Evolutionary conservation across 1,284 basidiomycete species (phyloP).

Genomic region (Microbotryomycetes sp.): DNA sequence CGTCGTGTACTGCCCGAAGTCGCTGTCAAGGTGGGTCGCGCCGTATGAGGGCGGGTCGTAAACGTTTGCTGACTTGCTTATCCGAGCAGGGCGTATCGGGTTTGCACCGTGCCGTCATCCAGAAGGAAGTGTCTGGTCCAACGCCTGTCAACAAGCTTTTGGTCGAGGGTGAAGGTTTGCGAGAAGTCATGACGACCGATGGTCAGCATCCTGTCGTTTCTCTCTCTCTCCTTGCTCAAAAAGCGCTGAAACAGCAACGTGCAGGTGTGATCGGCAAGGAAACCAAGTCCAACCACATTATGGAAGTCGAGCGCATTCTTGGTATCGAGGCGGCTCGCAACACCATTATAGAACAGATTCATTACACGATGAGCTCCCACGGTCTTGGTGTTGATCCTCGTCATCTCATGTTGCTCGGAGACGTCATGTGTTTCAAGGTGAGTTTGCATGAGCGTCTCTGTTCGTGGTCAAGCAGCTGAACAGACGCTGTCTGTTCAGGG

Average conservation of each 20-base stretch:
- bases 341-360: constrained; percentile 95
- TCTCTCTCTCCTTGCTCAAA: not conserved
- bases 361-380: constrained; percentile 94
- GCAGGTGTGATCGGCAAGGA: constrained; percentile 82
- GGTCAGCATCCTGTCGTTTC: constrained; percentile 48
- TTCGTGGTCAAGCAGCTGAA: not conserved
- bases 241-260: not conserved
- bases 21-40: constrained; percentile 68
- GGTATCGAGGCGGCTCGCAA: constrained; percentile 94
- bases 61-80: not conserved
- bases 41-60: not conserved
- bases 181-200: constrained; percentile 95
- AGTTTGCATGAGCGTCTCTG: constrained; percentile 9
- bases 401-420: constrained; percentile 96
- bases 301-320: constrained; percentile 87
- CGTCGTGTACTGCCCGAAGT: constrained; percentile 73
- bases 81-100: constrained; percentile 62
- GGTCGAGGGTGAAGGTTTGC: constrained; percentile 94
- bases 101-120: constrained; percentile 84
- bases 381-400: constrained; percentile 98
- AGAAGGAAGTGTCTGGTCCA: constrained; percentile 72
- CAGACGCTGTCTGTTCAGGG: too few relatives aligned
- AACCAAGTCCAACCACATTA: constrained; percentile 94
- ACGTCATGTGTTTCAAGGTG: constrained; percentile 98
- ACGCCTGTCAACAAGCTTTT: constrained; percentile 73